Base-by-base conservation (phyloP, 73 alveolate genomes). In the Loxodes magnus region DNA sequence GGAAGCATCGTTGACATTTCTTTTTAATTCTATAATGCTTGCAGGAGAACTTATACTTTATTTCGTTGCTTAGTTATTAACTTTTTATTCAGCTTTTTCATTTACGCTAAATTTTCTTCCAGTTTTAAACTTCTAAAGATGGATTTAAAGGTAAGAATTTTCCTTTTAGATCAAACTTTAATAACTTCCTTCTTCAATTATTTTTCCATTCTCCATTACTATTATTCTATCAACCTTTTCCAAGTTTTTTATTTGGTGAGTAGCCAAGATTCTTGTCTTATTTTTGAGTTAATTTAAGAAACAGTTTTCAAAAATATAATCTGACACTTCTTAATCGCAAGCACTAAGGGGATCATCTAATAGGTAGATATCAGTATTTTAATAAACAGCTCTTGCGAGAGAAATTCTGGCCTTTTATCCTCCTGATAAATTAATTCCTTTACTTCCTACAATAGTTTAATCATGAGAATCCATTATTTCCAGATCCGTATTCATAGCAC, bases 381-480 rank as follows among this genome's bases (percentile, higher is more conserved):
- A 30, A 68, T 74, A 74, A 17, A 69, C 82, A 30, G 79, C 63
- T 67, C 88, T 57, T 5, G 88, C 88, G 55, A 74, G 48, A 38
- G 67, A 67, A 39, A 74, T 67, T 56, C 88, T 30, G 29, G 79
- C 74, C 34, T 74, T 74, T 68, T 74, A 78, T 49, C 93, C 93
- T 38, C 93, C 93, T 17, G 83, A 61, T 35, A 79, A 34, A 38
- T 75, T 71, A 2, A 74, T 69, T 17, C 93, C 93, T 51, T 67
- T 77, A 53, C 73, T 78, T 15, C 94, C 91, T 3, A 81, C 77
- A 64, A 70, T 84, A 7, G 94, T 81, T 27, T 54, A 35, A 59
- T 79, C 93, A 2, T 76, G 58, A 16, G 58, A 64, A 28, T 71
- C 65, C 19, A 79, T 58, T 19, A 52, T 20, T 19, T 59, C 38